Evolutionary conservation across 2,329 filamentous ascomycete species (phyloP).

Genomic region (Thermoascus crustaceus): DNA sequence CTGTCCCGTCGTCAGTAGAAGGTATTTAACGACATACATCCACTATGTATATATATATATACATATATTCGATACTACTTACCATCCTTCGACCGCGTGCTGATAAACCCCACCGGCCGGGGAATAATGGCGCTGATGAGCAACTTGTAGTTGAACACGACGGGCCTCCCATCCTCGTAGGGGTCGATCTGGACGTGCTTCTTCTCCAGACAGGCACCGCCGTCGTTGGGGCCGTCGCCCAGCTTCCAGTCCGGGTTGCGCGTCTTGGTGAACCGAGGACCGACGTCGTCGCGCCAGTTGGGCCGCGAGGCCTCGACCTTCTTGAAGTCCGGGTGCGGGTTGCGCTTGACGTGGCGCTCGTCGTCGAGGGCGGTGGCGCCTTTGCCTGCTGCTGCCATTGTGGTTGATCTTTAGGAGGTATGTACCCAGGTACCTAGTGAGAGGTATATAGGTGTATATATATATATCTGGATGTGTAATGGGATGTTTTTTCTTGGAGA

Average conservation of each 20-base stretch:
- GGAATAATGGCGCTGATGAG: constrained; percentile 71
- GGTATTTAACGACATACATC: neutral
- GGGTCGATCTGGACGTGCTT: constrained; percentile 69
- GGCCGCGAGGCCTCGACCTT: constrained; percentile 25
- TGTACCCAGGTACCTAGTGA: too few relatives aligned
- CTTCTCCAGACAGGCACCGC: constrained; percentile 37
- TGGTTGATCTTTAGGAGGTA: too few relatives aligned
- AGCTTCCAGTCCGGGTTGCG: constrained; percentile 23
- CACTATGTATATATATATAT: neutral
- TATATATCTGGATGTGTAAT: too few relatives aligned
- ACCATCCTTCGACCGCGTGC: constrained; percentile 50
- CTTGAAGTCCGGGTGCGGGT: constrained; percentile 13
- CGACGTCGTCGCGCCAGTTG: constrained; percentile 17
- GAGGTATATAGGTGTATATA: too few relatives aligned
- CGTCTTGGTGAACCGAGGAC: constrained; percentile 23
- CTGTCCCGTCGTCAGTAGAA: constrained; percentile 19
- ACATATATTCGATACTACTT: neutral
- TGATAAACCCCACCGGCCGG: constrained; percentile 60
- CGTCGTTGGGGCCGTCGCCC: constrained; percentile 24
- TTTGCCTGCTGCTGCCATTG: too few relatives aligned
- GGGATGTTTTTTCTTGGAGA: too few relatives aligned
- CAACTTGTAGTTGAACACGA: constrained; percentile 74
- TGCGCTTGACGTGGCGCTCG: too few relatives aligned
- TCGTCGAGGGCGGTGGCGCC: too few relatives aligned
- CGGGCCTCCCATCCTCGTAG: constrained; percentile 56